Evolutionary conservation across 129 eudicot genomes (phyloP), one percentile per base, ranked within the genome.

Genomic region (Gnaphalium uliginosum): DNA sequence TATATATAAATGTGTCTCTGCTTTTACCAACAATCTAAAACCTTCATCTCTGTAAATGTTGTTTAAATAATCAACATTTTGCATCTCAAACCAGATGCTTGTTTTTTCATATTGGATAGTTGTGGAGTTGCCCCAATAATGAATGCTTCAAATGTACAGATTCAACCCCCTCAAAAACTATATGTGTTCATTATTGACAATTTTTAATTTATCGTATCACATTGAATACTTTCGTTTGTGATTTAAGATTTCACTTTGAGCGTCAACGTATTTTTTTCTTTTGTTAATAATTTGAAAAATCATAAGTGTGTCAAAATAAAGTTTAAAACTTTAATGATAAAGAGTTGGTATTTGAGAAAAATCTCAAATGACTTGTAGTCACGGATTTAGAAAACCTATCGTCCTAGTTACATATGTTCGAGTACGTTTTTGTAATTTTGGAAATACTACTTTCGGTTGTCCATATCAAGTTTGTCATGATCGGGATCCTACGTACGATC

Each of bases 41-140:
- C 75, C 79, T 80, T 66, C 83, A 73, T 73, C 83, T 66, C 83
- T 80, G 83, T 73, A 80, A 13, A 54, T 73, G 79, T 66, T 66
- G 57, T 57, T 79, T 72, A 72, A 65, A 64, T 79, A 79, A 72
- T 79, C 74, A 79, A 66, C 79, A 80, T 67, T 80, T 73, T 73
- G 83, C 83, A 80, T 73, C 79, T 73, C 74, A 54, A 79, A 51
- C 35, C 18, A 79, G 71, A 78, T 69, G 65, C 56, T 65, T 79
- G 68, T 37, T 72, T 73, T 54, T 62, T 43, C 73, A 63, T 65
- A 54, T 66, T 80, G 74, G 69, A 54, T 62, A 72, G 74, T 72
- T 53, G 56, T 79, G 79, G 75, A 73, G 41, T 79, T 66, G 23
- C 46, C 78, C 41, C 79, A 80, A 80, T 80, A 80, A 80, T 80